Evolutionary conservation across 768 basidiomycete species (phyloP), one percentile per base, ranked within the genome.

Genomic region (Leucogyrophana mollusca): DNA sequence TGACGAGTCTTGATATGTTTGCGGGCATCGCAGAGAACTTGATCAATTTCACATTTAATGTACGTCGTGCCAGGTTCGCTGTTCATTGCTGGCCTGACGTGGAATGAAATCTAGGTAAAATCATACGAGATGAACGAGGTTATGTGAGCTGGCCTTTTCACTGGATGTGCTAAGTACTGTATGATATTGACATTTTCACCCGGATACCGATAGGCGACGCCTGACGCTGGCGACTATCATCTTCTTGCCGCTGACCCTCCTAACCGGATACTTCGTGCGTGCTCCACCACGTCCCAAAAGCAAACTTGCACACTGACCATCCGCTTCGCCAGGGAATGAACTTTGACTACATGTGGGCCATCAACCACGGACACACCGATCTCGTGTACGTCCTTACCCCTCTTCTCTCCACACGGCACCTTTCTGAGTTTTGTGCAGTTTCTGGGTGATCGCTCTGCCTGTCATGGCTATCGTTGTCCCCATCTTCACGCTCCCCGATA

Each of bases 91-190:
- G 27, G 20, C 11, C 18, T 20, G 32, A 20, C 10, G 6, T 30
- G 47, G 52, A 38, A 40, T 53, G n/a, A n/a, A 13, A 36, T 49
- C 11, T 56, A 87, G 85, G 76, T 84, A 67, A 77, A 82, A 13
- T 82, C 84, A 9, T 83, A 87, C 58, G 79, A 87, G 53, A 87
- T 82, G 83, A 87, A 87, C 58, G 72, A 82, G 60, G 79, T 82
- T 39, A 88, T 89, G 85, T 79, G 56, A 33, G 73, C 61, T n/a
- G n/a, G n/a, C 34, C 27, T 24, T 7, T 30, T 30, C 8, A 49
- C 40, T 38, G 17, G 24, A 23, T 36, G 35, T 30, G 13, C 27
- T 13, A 30, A 30, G 13, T 30, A 13, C 27, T 44, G 17, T 32
- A 33, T 9, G n/a, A 9, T 16, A 38, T 30, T 45, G 34, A 25